Evolutionary conservation across 495 filamentous ascomycete species (phyloP).

Genomic region (Penicillium silybi): DNA sequence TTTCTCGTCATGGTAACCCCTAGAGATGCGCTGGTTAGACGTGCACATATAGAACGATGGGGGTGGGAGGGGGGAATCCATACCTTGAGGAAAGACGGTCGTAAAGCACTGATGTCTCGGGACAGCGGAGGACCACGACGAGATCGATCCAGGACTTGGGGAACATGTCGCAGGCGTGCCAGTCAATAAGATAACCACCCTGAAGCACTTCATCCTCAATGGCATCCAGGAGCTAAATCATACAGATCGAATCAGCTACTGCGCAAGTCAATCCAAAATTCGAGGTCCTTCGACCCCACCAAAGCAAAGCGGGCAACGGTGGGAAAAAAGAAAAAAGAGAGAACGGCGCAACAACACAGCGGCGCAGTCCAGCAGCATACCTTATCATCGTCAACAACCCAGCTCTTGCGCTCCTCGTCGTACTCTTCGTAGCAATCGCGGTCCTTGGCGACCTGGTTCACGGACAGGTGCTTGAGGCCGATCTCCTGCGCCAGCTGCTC

Average conservation of each 20-base stretch:
- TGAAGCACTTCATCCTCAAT: conserved; percentile 76
- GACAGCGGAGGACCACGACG: conserved; percentile 83
- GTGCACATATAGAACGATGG: not conserved
- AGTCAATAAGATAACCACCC: conserved; percentile 92
- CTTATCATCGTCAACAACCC: conserved; percentile 97
- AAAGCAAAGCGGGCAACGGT: not conserved
- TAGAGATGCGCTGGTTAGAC: conserved; percentile 19
- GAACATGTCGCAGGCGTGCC: conserved; percentile 97
- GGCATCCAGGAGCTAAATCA: conserved; percentile 70
- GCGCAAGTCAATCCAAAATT: not conserved
- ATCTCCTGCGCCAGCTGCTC: conserved; percentile 69
- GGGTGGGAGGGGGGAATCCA: not conserved
- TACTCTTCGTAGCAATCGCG: conserved; percentile 76
- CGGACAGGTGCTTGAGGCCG: conserved; percentile 76
- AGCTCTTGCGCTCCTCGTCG: conserved; percentile 78
- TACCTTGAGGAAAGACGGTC: conserved; percentile 76
- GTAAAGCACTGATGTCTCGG: conserved; percentile 68
- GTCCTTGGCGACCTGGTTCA: conserved; percentile 89
- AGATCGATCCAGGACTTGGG: conserved; percentile 92
- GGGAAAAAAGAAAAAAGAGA: conserved; percentile 9
- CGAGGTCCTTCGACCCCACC: conserved; percentile 1
- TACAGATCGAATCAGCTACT: not conserved
- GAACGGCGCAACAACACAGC: not conserved
- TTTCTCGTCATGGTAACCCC: conserved; percentile 78
- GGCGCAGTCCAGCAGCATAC: conserved; percentile 42